Evolutionary conservation across 2,329 filamentous ascomycete genomes (phyloP).

Genomic region (Diplodia corticola): DNA sequence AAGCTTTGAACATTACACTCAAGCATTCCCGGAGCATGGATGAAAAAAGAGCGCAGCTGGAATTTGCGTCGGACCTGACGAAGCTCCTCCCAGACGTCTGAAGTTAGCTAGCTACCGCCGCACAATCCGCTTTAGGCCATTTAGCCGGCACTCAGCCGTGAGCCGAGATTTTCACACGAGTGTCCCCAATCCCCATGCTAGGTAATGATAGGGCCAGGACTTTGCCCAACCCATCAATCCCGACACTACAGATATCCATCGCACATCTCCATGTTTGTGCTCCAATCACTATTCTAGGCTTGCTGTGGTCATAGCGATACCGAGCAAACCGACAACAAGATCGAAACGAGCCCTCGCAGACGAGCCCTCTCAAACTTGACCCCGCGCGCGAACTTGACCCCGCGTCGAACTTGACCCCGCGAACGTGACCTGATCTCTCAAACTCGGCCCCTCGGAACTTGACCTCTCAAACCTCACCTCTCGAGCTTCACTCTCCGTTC

Average conservation of each 20-base stretch:
- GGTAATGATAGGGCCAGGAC: neutral
- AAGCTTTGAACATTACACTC: neutral
- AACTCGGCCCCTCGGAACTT: too few relatives aligned
- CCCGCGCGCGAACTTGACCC: too few relatives aligned
- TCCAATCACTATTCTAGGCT: neutral
- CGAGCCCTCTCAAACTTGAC: too few relatives aligned
- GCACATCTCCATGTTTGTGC: too few relatives aligned
- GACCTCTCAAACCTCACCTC: too few relatives aligned
- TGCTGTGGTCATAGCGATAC: neutral
- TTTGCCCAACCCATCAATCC: neutral
- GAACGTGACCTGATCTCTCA: too few relatives aligned
- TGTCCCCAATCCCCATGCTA: too few relatives aligned
- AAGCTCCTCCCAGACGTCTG: conserved; percentile 18
- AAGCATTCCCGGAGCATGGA: neutral
- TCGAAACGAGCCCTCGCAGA: neutral
- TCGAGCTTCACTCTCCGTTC: too few relatives aligned
- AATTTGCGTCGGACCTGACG: too few relatives aligned
- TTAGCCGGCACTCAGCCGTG: neutral
- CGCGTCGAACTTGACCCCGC: too few relatives aligned
- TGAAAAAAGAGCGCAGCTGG: too few relatives aligned
- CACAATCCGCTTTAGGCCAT: neutral
- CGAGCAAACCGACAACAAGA: neutral
- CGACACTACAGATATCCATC: neutral
- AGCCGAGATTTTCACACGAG: neutral
- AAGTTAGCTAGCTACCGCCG: neutral